phyloP scores from a whole-genome alignment of 129 eudicot species.

The Dittrichia graveolens region DNA sequence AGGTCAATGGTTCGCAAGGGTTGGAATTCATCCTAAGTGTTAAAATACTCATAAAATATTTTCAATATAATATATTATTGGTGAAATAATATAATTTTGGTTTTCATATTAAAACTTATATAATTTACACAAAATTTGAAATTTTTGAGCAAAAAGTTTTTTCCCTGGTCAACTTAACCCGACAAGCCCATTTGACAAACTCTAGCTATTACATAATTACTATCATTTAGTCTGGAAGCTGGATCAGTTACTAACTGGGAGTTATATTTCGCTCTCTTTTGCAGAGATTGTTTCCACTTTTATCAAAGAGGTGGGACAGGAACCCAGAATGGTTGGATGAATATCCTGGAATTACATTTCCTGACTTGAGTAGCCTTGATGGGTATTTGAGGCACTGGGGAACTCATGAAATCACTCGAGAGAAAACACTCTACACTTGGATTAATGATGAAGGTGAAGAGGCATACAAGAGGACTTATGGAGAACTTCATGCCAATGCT shows the following conservation, averaged over 20 bases:
- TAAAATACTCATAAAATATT: background rate
- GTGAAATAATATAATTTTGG: background rate
- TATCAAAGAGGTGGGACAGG: slow-evolving; percentile 43
- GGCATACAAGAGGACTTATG: slow-evolving; percentile 47
- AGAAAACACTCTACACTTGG: slow-evolving; percentile 76
- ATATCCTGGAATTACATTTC: slow-evolving; percentile 58
- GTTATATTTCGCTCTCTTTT: slow-evolving; percentile 19
- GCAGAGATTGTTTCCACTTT: slow-evolving; percentile 68
- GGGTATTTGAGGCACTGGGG: slow-evolving; percentile 81
- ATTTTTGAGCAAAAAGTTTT: background rate
- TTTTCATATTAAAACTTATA: background rate
- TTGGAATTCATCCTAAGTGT: background rate
- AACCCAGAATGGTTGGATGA: slow-evolving; percentile 55
- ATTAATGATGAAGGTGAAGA: slow-evolving; percentile 63
- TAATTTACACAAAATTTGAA: background rate
- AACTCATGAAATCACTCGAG: slow-evolving; percentile 52
- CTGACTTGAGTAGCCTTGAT: slow-evolving; percentile 67
- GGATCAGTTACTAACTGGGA: slow-evolving; percentile 8
- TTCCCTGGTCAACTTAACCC: background rate
- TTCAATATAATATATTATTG: background rate
- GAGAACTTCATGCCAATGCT: slow-evolving; percentile 69
- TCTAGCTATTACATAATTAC: background rate
- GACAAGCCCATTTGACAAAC: background rate
- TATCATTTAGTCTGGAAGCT: slow-evolving; percentile 9
- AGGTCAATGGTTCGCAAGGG: background rate